Percentiles rank a stretch among this genome's conserved stretches.
phyloP scores from a whole-genome alignment of 1,284 basidiomycete species.

The Bjerkandera adusta region DNA sequence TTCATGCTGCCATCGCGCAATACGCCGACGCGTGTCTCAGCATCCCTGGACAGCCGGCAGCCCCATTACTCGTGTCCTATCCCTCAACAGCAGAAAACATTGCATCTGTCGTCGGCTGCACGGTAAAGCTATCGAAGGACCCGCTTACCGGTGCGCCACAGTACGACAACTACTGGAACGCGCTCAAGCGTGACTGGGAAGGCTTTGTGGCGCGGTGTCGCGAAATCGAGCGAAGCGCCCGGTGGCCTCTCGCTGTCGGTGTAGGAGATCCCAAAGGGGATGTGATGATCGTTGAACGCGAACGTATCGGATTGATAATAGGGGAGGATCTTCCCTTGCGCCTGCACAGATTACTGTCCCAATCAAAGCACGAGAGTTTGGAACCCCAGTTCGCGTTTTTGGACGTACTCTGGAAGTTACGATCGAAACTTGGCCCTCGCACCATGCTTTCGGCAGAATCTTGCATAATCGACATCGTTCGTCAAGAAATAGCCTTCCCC shows the following conservation, averaged over 20 bases:
- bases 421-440: conserved; percentile 53
- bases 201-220: conserved; percentile 87
- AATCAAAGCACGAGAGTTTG: conserved; percentile 29
- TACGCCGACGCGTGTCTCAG: conserved; percentile 74
- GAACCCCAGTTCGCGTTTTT: conserved; percentile 54
- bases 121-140: conserved; percentile 71
- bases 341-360: conserved; percentile 46
- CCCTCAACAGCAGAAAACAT: conserved; percentile 74
- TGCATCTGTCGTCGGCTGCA: conserved; percentile 83
- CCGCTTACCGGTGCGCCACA: conserved; percentile 77
- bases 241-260: conserved; percentile 78
- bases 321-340: conserved; percentile 66
- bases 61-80: conserved; percentile 59
- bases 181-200: conserved; percentile 89
- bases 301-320: conserved; percentile 67
- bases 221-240: conserved; percentile 81
- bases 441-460: conserved; percentile 55
- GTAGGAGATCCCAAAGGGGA: conserved; percentile 45
- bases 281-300: conserved; percentile 72
- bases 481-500: conserved; percentile 73
- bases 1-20: conserved; percentile 77
- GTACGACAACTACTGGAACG: conserved; percentile 78
- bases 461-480: conserved; percentile 58
- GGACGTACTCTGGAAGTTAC: conserved; percentile 58
- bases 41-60: conserved; percentile 54